phyloP scores from a whole-genome alignment of 257 asterid species.

The Solanum sejunctum region DNA sequence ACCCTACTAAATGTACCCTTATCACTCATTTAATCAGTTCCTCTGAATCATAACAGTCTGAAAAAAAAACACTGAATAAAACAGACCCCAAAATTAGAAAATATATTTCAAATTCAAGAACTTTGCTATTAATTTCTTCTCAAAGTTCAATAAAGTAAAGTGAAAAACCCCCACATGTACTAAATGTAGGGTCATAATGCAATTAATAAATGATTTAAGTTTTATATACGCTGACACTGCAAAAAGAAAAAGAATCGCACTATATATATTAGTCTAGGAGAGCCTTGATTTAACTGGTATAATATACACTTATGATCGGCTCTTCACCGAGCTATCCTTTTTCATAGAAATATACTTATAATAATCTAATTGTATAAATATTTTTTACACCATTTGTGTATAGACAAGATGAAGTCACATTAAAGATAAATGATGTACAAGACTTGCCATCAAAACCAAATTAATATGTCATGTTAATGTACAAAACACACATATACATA shows the following conservation, averaged over 20 bases:
- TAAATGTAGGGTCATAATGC: not conserved
- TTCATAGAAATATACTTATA: not conserved
- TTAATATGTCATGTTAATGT: not conserved
- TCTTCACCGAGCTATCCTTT: not conserved
- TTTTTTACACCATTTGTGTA: not conserved
- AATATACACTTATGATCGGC: not conserved
- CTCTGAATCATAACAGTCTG: not conserved
- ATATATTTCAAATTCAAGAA: not conserved
- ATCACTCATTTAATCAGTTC: not conserved
- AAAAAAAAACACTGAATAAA: not conserved
- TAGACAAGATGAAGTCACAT: not conserved
- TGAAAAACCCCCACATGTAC: not conserved
- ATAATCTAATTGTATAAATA: not conserved
- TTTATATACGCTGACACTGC: rapidly evolving
- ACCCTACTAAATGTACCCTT: not conserved
- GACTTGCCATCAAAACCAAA: not conserved
- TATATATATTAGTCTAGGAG: too few relatives aligned
- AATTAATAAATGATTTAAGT: not conserved
- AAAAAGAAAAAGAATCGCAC: not conserved
- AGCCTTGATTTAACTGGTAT: not conserved
- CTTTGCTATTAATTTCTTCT: not conserved
- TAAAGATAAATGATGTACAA: not conserved
- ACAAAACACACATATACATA: not conserved
- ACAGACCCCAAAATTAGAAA: not conserved
- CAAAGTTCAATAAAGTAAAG: not conserved